phyloP scores from a whole-genome alignment of 2,329 filamentous ascomycete species.

The Phyllosticta paracitricarpa region DNA sequence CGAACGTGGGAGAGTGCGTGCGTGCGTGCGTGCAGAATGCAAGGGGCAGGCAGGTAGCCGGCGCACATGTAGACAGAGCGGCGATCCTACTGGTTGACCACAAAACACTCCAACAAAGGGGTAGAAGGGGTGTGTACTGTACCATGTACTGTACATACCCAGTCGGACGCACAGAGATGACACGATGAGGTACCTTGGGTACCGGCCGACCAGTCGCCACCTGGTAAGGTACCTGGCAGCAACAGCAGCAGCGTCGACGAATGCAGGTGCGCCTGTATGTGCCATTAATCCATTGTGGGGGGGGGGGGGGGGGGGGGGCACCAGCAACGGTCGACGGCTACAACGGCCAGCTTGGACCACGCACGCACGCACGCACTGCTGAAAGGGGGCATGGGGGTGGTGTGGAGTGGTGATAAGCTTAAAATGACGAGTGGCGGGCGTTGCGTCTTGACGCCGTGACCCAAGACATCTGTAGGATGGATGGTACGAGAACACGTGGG shows the following conservation, averaged over 20 bases:
- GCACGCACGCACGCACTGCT: no score
- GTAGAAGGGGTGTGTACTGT: not conserved
- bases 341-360: no score
- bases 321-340: no score
- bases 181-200: no score
- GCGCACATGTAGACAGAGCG: no score
- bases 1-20: not conserved
- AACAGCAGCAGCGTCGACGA: no score
- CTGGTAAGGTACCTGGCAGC: no score
- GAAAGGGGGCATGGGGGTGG: not conserved
- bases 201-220: no score
- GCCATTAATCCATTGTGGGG: no score
- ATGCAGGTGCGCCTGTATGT: no score
- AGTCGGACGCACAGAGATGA: not conserved
- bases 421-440: not conserved
- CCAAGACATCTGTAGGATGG: not conserved
- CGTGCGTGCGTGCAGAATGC: not conserved
- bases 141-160: no score
- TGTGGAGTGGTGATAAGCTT: not conserved
- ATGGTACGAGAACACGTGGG: not conserved
- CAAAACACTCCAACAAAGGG: not conserved
- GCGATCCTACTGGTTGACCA: not conserved
- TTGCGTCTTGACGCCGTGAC: not conserved
- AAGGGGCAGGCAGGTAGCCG: not conserved
- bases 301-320: no score